Conservation (phyloP, 2,329 filamentous ascomycete species). For the Diaporthe batatas region DNA sequence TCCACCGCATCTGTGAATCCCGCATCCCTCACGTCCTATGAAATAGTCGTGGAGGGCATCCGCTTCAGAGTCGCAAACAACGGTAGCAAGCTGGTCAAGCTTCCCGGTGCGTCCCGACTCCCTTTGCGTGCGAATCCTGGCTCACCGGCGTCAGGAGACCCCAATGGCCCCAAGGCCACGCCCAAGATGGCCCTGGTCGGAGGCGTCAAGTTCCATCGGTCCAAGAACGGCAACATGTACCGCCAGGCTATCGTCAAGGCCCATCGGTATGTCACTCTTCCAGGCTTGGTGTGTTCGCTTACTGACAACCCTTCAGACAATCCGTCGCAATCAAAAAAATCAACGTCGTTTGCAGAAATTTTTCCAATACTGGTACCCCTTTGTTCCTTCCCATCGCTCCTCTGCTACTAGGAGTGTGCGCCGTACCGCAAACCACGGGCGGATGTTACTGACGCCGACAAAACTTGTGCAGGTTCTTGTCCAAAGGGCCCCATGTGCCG, state of each 20-base stretch:
- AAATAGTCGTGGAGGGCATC: slow-evolving; percentile 78
- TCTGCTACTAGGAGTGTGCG: slow-evolving; percentile 20
- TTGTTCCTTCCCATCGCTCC: slow-evolving; percentile 44
- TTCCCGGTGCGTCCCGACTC: slow-evolving; percentile 67
- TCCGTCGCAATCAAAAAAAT: slow-evolving; percentile 74
- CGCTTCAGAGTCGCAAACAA: slow-evolving; percentile 80
- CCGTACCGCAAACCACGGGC: slow-evolving; percentile 2
- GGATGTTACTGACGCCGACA: slow-evolving; percentile 40
- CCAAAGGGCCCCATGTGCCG: slow-evolving; percentile 83
- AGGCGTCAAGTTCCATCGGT: slow-evolving; percentile 86
- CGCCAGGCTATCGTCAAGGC: slow-evolving; percentile 81
- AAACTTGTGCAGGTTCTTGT: slow-evolving; percentile 78
- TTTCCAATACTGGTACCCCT: slow-evolving; percentile 77
- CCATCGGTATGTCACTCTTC: slow-evolving; percentile 73
- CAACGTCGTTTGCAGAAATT: slow-evolving; percentile 79
- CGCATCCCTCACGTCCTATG: slow-evolving; percentile 60
- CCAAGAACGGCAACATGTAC: slow-evolving; percentile 89
- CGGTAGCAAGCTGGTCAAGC: slow-evolving; percentile 85
- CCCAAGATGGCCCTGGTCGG: slow-evolving; percentile 81
- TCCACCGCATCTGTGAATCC: slow-evolving; percentile 48
- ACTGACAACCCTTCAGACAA: slow-evolving; percentile 57
- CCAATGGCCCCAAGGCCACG: slow-evolving; percentile 73
- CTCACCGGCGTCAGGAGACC: slow-evolving; percentile 64
- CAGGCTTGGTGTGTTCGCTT: slow-evolving; percentile 52
- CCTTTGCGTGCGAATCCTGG: slow-evolving; percentile 22